Base-by-base conservation (phyloP, 2,329 filamentous ascomycete species). In the Alternaria arbusti region DNA sequence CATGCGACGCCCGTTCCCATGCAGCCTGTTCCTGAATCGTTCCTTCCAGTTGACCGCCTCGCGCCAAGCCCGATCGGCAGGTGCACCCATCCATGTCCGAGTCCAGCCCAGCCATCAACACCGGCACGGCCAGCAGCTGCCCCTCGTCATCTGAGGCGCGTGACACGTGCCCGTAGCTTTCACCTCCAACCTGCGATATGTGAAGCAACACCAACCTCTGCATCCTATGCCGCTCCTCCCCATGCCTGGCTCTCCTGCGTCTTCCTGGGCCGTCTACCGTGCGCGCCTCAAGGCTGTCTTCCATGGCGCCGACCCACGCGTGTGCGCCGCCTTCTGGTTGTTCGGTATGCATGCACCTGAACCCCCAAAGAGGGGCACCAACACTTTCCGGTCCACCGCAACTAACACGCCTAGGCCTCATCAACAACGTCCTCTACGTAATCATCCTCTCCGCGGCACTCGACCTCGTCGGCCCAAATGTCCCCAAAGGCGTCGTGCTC, bases 381-480 rank as follows among this genome's bases (percentile, higher is more conserved):
- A 25, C 25, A 46, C 46, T n/a, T 7, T 43, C 51, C 30, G 17
- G 13, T 32, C 47, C n/a, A 30, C 10, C 50, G 13, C 40, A 15
- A 47, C 64, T 63, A 56, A 68, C 59, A 49, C 23, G 23, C 23
- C 74, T 4, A 95, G 93, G 93, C 56, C 84, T 96, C 17, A 96
- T 98, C 78, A 98, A 99, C 82, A 98, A 98, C 83, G 93, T 98
- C 71, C 91, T 97, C 82, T 98, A 97, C 81, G 95, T 98, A 59
- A 92, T 98, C 79, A 96, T 98, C 77, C 91, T 99, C 74, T 96
- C 94, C 28, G 92, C 96, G 36, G 96, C 96, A 4, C 91, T 97
- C 74, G 96, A 99, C 76, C 91, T 99, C 65, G 96, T 98, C 72
- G 95, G 95, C 36, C 90, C 92, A 30, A 80, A 85, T 68, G 86